These are phyloP conservation scores for Suillus luteus DNA, from an alignment of 768 basidiomycete species.

Conservation along the genomic window DNA sequence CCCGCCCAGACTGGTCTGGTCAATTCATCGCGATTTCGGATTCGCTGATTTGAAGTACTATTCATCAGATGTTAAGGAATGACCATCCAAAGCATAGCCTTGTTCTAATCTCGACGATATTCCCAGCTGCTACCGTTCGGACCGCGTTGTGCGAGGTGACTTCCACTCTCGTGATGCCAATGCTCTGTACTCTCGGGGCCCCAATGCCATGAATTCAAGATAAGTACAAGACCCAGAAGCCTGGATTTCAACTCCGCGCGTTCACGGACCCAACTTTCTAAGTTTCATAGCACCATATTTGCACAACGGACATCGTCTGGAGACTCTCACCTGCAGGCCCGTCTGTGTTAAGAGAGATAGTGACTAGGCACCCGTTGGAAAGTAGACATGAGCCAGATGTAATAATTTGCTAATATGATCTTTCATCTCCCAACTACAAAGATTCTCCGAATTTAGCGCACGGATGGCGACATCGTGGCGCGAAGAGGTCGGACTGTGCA, in stretches of 20 bases:
- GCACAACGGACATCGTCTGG: not conserved
- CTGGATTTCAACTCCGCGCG: constrained; percentile 3
- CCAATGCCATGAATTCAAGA: not conserved
- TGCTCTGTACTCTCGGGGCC: not conserved
- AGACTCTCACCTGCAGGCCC: constrained; percentile 4
- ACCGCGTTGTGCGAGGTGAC: constrained; percentile 13
- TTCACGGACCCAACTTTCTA: not conserved
- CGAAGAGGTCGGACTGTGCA: constrained; percentile 6
- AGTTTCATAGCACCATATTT: constrained; percentile 11
- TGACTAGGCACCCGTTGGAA: constrained; percentile 5
- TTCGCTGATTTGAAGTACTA: constrained; percentile 12
- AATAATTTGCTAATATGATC: constrained; percentile 4
- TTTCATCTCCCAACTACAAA: constrained; percentile 3
- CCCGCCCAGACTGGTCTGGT: constrained; percentile 8
- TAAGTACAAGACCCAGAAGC: constrained; percentile 1
- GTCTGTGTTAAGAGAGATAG: not conserved
- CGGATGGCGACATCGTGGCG: constrained; percentile 2
- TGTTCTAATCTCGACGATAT: constrained; percentile 26
- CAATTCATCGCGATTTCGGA: constrained; percentile 4
- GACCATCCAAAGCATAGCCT: constrained; percentile 28
- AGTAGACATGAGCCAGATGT: constrained; percentile 3
- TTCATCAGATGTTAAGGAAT: constrained; percentile 19
- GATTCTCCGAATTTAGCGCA: constrained; percentile 3
- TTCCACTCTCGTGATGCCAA: not conserved
- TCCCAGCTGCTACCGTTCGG: constrained; percentile 21